Conservation (phyloP, 768 basidiomycete species). For the Naganishia vaughanmartiniae region DNA sequence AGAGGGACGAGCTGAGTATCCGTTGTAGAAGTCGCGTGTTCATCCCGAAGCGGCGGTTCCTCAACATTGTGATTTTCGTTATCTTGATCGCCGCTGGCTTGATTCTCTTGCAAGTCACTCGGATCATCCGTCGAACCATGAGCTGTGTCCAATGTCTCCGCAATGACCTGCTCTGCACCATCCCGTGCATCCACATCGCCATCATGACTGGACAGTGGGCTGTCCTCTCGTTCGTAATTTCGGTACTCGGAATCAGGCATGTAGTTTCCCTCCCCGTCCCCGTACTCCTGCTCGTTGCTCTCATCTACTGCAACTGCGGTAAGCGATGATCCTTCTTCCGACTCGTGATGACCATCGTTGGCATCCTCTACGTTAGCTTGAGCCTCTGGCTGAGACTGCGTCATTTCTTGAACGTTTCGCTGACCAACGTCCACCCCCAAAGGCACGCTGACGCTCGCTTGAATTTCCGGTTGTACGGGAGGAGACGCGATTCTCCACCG, state of each 20-base stretch:
- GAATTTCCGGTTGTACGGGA: not conserved
- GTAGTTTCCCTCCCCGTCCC: not conserved
- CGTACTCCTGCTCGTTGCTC: not conserved
- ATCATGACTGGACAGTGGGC: slow-evolving; percentile 4
- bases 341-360: not conserved
- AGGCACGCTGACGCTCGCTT: not conserved
- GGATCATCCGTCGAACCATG: not conserved
- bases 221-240: slow-evolving; percentile 6
- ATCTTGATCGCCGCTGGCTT: not conserved
- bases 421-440: not conserved
- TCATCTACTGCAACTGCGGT: not conserved
- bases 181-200: not conserved
- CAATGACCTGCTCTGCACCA: not conserved
- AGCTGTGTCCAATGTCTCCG: not conserved
- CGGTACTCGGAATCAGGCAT: slow-evolving; percentile 6
- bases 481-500: slow-evolving; percentile 17
- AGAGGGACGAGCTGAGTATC: not conserved
- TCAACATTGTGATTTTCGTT: not conserved
- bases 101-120: not conserved
- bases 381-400: not conserved
- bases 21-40: not conserved
- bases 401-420: not conserved
- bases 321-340: not conserved
- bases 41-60: not conserved
- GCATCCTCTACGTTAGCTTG: not conserved